These are phyloP conservation scores for Achaetomium macrosporum DNA, from an alignment of 2,329 filamentous ascomycete genomes.

Conservation along the genomic window DNA sequence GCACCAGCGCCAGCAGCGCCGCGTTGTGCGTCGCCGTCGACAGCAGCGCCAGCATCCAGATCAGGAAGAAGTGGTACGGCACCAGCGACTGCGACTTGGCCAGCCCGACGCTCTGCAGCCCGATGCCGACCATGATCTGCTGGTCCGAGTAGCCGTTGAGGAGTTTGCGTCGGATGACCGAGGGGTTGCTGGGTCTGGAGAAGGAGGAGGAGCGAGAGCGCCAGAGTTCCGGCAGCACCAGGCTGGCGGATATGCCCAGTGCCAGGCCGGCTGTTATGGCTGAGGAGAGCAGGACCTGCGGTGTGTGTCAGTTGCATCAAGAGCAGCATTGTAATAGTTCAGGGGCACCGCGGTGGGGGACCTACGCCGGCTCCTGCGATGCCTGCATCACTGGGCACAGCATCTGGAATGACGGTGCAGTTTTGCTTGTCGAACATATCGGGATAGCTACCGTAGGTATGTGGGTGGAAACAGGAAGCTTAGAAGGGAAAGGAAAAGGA, in stretches of 20 bases:
- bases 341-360: constrained; percentile 11
- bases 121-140: constrained; percentile 63
- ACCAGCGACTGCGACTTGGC: constrained; percentile 53
- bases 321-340: too few relatives aligned
- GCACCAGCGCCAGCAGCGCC: constrained; percentile 57
- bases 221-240: constrained; percentile 49
- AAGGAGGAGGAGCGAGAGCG: background rate
- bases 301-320: background rate
- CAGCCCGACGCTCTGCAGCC: constrained; percentile 59
- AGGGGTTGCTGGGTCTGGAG: constrained; percentile 30
- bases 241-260: constrained; percentile 47
- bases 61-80: constrained; percentile 65
- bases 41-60: constrained; percentile 62
- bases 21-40: constrained; percentile 62
- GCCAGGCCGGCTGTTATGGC: constrained; percentile 57
- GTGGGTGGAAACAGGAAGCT: background rate
- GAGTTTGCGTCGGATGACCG: constrained; percentile 55
- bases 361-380: constrained; percentile 53
- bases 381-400: constrained; percentile 47
- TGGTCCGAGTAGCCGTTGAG: constrained; percentile 62
- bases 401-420: constrained; percentile 40
- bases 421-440: constrained; percentile 26
- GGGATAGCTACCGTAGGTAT: too few relatives aligned
- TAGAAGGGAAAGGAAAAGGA: background rate
- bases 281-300: constrained; percentile 57